Percentiles rank a stretch among this genome's conserved stretches.
Evolutionary conservation across 192 early-diverging fungal species (phyloP).

Genomic region (Coemansia asiatica): DNA sequence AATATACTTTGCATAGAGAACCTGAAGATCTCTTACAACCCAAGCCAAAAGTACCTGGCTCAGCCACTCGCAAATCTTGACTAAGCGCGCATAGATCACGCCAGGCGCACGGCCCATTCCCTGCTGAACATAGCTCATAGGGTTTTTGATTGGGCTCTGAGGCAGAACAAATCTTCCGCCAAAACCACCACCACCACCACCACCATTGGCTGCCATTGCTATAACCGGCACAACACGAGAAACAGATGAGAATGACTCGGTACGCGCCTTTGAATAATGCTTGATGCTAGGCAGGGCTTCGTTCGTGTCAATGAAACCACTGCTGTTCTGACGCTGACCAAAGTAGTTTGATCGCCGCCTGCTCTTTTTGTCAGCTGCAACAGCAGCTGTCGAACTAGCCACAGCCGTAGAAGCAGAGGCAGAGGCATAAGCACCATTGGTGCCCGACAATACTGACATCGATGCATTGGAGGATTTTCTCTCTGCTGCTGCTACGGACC

Average conservation of each 20-base stretch:
- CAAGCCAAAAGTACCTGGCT: constrained; percentile 54
- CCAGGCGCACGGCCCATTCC: constrained; percentile 50
- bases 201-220: constrained; percentile 9
- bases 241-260: constrained; percentile 42
- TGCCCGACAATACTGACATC: constrained; percentile 1
- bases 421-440: neutral
- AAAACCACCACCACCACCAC: constrained; percentile 1
- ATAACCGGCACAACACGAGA: constrained; percentile 28
- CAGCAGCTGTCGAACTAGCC: constrained; percentile 2
- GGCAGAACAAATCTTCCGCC: constrained; percentile 48
- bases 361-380: constrained; percentile 38
- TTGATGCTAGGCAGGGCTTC: constrained; percentile 23
- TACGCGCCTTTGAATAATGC: constrained; percentile 23
- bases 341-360: constrained; percentile 54
- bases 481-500: constrained; percentile 18
- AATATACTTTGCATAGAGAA: constrained; percentile 55
- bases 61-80: constrained; percentile 50
- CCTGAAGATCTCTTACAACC: constrained; percentile 55
- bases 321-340: constrained; percentile 45
- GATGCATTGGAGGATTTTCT: constrained; percentile 51
- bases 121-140: constrained; percentile 43
- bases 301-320: constrained; percentile 12
- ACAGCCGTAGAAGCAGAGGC: neutral
- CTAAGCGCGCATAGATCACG: constrained; percentile 50
- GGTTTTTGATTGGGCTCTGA: constrained; percentile 50